These are phyloP conservation scores for Claviceps capensis DNA, from an alignment of 2,329 filamentous ascomycete genomes.

Conservation along the genomic window DNA sequence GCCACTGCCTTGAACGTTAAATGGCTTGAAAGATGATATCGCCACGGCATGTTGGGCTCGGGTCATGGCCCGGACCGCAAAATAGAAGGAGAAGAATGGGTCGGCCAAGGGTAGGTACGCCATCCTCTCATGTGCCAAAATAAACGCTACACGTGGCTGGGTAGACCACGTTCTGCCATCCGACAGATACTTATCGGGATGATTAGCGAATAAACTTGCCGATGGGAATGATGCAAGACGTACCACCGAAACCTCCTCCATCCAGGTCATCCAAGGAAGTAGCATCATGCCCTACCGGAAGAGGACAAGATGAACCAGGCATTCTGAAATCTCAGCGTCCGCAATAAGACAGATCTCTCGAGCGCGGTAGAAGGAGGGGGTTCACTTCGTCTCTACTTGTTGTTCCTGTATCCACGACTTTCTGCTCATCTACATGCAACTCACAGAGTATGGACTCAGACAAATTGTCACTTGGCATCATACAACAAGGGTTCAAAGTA, in stretches of 20 bases:
- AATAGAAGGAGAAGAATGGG: conserved; percentile 1
- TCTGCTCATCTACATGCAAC: too few species aligned
- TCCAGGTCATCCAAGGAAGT: background rate
- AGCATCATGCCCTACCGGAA: background rate
- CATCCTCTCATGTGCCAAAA: background rate
- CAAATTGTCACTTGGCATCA: background rate
- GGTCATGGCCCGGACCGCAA: background rate
- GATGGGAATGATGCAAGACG: background rate
- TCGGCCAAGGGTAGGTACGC: background rate
- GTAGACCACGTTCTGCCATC: background rate
- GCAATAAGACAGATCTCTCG: background rate
- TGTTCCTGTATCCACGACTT: too few species aligned
- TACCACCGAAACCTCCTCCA: background rate
- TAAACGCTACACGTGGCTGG: background rate
- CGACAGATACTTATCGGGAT: background rate
- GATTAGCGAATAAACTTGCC: background rate
- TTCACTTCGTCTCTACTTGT: too few species aligned
- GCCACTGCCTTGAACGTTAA: background rate
- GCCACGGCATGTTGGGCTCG: background rate
- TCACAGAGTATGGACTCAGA: background rate
- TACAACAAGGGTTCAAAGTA: background rate
- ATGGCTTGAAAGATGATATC: background rate
- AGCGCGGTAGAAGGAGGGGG: too few species aligned
- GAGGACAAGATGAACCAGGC: background rate
- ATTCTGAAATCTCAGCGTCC: background rate